phyloP scores from a whole-genome alignment of 192 early-diverging fungal species.

The Gigaspora rosea region DNA sequence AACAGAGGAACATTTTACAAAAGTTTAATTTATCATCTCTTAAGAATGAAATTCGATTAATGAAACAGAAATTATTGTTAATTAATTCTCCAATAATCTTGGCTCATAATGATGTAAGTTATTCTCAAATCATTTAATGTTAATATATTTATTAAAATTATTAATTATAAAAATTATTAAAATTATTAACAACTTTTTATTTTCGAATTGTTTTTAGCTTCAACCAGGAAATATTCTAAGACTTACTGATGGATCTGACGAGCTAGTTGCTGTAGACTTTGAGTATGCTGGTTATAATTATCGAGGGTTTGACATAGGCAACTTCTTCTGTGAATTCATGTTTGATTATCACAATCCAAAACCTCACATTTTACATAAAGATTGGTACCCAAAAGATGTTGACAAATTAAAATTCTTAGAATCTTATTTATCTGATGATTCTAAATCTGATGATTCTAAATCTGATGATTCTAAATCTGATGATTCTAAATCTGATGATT shows the following conservation, averaged over 20 bases:
- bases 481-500: no score
- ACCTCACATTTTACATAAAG: slow-evolving; percentile 46
- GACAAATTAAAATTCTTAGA: slow-evolving; percentile 64
- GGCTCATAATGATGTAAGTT: slow-evolving; percentile 83
- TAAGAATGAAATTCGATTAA: slow-evolving; percentile 48
- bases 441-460: slow-evolving; percentile 43
- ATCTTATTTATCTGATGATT: slow-evolving; percentile 60
- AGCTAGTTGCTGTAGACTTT: slow-evolving; percentile 78
- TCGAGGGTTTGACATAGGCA: slow-evolving; percentile 78
- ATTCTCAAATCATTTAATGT: no score
- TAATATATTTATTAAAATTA: no score
- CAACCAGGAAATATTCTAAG: slow-evolving; percentile 92
- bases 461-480: slow-evolving; percentile 18
- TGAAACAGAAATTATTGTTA: slow-evolving; percentile 40
- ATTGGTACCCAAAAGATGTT: slow-evolving; percentile 55
- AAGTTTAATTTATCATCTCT: slow-evolving; percentile 54
- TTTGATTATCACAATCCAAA: slow-evolving; percentile 70
- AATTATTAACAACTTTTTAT: background rate
- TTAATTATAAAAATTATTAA: no score
- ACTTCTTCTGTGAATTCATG: slow-evolving; percentile 87
- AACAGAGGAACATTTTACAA: slow-evolving; percentile 26
- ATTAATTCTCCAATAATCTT: slow-evolving; percentile 74
- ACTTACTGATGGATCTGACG: slow-evolving; percentile 49
- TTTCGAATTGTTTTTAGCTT: slow-evolving; percentile 41
- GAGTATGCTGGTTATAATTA: slow-evolving; percentile 83